Percentiles rank a stretch among this genome's conserved stretches.
Evolutionary conservation across 768 basidiomycete species (phyloP).

Genomic region (Fomitopsis pulvina): DNA sequence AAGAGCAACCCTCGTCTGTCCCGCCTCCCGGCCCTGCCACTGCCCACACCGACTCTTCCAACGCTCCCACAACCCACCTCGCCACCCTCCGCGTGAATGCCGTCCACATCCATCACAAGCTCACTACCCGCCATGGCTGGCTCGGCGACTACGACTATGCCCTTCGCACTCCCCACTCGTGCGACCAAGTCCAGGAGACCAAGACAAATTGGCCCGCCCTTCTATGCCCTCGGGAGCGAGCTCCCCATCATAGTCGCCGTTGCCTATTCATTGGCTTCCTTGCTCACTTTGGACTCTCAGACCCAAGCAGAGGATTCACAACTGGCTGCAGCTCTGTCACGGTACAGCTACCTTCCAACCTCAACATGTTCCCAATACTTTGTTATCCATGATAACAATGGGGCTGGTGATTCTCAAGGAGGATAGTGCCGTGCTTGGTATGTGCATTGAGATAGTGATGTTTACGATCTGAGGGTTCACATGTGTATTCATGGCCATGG

Average conservation of each 20-base stretch:
- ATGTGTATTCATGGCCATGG: too few species aligned
- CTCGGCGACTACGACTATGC: conserved; percentile 82
- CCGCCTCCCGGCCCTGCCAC: conserved; percentile 14
- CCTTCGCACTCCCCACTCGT: conserved; percentile 36
- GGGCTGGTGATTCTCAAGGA: too few species aligned
- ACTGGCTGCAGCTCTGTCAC: too few species aligned
- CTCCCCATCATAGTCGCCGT: conserved; percentile 70
- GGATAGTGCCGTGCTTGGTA: too few species aligned
- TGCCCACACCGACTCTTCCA: not conserved
- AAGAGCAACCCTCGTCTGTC: conserved; percentile 24
- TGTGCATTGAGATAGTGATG: too few species aligned
- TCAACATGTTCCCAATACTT: too few species aligned
- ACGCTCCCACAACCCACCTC: not conserved
- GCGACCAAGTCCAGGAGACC: conserved; percentile 20
- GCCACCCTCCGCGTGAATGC: conserved; percentile 9
- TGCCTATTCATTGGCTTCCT: too few species aligned
- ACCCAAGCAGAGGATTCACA: too few species aligned
- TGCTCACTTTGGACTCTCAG: too few species aligned
- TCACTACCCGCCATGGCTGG: conserved; percentile 61
- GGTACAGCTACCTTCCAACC: too few species aligned
- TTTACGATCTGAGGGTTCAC: too few species aligned
- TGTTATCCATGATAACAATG: too few species aligned
- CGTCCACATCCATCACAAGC: conserved; percentile 24
- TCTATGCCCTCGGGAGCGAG: conserved; percentile 68
- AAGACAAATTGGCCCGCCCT: conserved; percentile 48